phyloP scores from a whole-genome alignment of 2,329 filamentous ascomycete genomes.

The Verruconis gallopava region DNA sequence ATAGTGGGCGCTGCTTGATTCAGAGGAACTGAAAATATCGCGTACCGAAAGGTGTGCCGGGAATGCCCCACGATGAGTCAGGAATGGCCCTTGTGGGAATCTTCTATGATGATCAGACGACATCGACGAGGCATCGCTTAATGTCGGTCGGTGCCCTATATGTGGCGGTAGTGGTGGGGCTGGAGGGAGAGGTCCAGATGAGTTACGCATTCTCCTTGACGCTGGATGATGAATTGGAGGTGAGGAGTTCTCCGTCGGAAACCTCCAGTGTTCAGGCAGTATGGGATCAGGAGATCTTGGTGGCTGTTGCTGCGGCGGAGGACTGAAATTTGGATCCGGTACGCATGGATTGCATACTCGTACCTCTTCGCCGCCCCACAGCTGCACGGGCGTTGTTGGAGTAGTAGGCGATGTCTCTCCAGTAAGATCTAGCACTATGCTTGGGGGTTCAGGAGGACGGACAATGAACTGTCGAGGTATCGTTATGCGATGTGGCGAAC shows the following conservation, averaged over 20 bases:
- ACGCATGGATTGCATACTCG: slow-evolving; percentile 62
- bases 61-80: not conserved
- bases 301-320: slow-evolving; percentile 31
- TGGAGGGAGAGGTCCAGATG: slow-evolving; percentile 1
- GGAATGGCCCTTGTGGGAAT: slow-evolving; percentile 2
- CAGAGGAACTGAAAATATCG: slow-evolving; percentile 8
- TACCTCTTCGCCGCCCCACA: slow-evolving; percentile 55
- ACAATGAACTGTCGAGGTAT: slow-evolving; percentile 92
- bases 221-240: not conserved
- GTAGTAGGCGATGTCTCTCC: slow-evolving; percentile 20
- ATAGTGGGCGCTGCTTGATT: slow-evolving; percentile 2
- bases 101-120: not conserved
- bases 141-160: slow-evolving; percentile 6
- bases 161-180: not conserved
- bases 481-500: slow-evolving; percentile 88
- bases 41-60: slow-evolving; percentile 5
- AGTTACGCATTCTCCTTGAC: not conserved
- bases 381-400: slow-evolving; percentile 18
- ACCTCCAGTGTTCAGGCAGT: not conserved
- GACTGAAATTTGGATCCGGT: slow-evolving; percentile 52
- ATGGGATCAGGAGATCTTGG: not conserved
- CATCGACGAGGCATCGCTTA: slow-evolving; percentile 6
- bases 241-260: not conserved
- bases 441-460: slow-evolving; percentile 47
- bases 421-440: slow-evolving; percentile 31